A percentile compares a stretch with the other conserved stretches of the same genome.
Evolutionary conservation across 805 yeast genomes (phyloP).

Genomic region (Barnettozyma botsteinii): DNA sequence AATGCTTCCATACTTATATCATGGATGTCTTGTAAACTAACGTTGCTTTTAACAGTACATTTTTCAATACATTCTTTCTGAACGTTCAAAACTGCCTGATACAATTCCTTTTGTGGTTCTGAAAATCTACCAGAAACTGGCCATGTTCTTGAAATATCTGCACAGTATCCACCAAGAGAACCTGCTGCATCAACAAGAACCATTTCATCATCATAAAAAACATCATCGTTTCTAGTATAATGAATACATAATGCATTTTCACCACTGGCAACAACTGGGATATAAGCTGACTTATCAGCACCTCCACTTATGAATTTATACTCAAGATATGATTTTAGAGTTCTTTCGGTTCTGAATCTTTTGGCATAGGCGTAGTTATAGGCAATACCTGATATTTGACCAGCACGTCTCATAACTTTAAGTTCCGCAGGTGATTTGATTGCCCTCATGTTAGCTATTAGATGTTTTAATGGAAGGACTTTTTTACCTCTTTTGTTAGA

Average conservation of each 20-base stretch:
- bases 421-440: constrained; percentile 76
- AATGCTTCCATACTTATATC: constrained; percentile 55
- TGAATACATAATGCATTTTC: constrained; percentile 85
- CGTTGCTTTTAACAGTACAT: constrained; percentile 48
- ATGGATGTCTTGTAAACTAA: constrained; percentile 72
- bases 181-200: constrained; percentile 97
- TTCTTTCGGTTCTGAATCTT: constrained; percentile 64
- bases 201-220: constrained; percentile 68
- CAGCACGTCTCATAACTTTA: constrained; percentile 73
- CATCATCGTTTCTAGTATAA: constrained; percentile 87
- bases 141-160: constrained; percentile 97
- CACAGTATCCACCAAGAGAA: constrained; percentile 84
- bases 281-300: constrained; percentile 82
- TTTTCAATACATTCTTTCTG: constrained; percentile 70
- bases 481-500: constrained; percentile 27
- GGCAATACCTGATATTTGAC: constrained; percentile 75
- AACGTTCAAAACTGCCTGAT: constrained; percentile 81
- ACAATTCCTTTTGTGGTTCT: constrained; percentile 76
- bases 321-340: constrained; percentile 74
- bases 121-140: constrained; percentile 75
- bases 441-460: constrained; percentile 48
- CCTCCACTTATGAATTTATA: constrained; percentile 82
- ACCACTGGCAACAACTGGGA: constrained; percentile 97
- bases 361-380: constrained; percentile 76
- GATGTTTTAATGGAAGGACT: constrained; percentile 37